Conservation (phyloP, 192 early-diverging fungal genomes). For the Coemansia sp. region DNA sequence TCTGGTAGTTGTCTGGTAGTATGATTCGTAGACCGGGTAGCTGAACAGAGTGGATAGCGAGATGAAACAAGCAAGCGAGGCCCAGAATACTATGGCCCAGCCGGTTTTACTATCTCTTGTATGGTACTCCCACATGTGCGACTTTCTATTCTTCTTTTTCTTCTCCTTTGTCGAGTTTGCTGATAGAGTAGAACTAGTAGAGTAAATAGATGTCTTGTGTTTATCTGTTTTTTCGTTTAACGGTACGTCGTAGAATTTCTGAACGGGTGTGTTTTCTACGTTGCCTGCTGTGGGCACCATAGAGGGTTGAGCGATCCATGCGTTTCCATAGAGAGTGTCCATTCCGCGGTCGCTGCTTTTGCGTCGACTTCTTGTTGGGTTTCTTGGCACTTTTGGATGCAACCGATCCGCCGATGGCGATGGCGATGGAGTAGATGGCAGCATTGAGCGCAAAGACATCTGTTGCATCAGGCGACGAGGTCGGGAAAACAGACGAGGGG, state of each 20-base stretch:
- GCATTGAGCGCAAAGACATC: neutral
- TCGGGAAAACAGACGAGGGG: neutral
- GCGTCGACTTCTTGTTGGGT: neutral
- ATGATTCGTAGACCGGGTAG: constrained; percentile 38
- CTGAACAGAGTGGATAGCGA: constrained; percentile 37
- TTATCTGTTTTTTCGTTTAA: neutral
- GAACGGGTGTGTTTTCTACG: constrained; percentile 1
- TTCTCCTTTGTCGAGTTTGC: neutral
- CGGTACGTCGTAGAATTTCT: neutral
- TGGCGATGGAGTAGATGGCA: too few species aligned
- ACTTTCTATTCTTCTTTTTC: neutral
- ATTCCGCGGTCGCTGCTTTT: constrained; percentile 7
- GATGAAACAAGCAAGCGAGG: constrained; percentile 23
- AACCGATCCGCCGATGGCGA: neutral
- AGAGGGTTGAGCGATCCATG: constrained; percentile 31
- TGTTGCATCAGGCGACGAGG: neutral
- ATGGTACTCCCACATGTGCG: constrained; percentile 40
- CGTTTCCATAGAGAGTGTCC: constrained; percentile 30
- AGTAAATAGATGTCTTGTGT: too few species aligned
- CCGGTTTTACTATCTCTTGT: constrained; percentile 14
- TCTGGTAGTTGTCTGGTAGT: constrained; percentile 17
- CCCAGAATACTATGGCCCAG: constrained; percentile 31
- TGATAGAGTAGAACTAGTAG: too few species aligned
- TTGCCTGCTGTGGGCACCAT: neutral
- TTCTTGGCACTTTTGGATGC: neutral